These are phyloP conservation scores for Leccinum longicurvipes DNA, from an alignment of 768 basidiomycete genomes.

Conservation along the genomic window DNA sequence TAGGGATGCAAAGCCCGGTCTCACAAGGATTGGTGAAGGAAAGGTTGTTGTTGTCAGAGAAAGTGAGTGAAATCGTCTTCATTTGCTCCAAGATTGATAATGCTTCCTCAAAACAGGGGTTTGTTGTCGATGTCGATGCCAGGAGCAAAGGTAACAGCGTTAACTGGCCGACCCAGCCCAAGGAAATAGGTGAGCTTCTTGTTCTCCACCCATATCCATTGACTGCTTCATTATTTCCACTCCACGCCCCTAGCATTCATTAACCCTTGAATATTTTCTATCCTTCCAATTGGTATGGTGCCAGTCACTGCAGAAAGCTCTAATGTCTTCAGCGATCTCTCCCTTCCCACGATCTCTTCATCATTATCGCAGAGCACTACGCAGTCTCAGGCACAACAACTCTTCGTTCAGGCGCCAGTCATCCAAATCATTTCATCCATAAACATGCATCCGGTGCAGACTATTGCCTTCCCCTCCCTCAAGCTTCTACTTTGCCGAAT, in stretches of 20 bases:
- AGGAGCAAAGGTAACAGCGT: conserved; percentile 51
- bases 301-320: conserved; percentile 27
- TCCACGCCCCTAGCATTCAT: conserved; percentile 50
- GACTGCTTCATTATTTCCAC: conserved; percentile 58
- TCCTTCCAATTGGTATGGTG: conserved; percentile 68
- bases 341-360: conserved; percentile 9
- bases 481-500: conserved; percentile 21
- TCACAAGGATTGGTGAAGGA: conserved; percentile 50
- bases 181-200: conserved; percentile 61
- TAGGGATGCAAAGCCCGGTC: conserved; percentile 60
- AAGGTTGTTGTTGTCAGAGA: conserved; percentile 78
- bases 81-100: not conserved
- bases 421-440: conserved; percentile 72
- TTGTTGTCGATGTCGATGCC: conserved; percentile 60
- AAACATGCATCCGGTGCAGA: conserved; percentile 59
- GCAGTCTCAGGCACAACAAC: conserved; percentile 25
- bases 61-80: conserved; percentile 46
- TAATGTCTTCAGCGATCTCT: conserved; percentile 15
- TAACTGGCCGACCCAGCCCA: conserved; percentile 77
- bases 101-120: conserved; percentile 53
- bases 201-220: conserved; percentile 41
- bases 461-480: conserved; percentile 59
- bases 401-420: conserved; percentile 53
- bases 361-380: conserved; percentile 17
- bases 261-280: conserved; percentile 74